Evolutionary conservation across 2,329 filamentous ascomycete genomes (phyloP).

Genomic region (Ophiosphaerella korrae): DNA sequence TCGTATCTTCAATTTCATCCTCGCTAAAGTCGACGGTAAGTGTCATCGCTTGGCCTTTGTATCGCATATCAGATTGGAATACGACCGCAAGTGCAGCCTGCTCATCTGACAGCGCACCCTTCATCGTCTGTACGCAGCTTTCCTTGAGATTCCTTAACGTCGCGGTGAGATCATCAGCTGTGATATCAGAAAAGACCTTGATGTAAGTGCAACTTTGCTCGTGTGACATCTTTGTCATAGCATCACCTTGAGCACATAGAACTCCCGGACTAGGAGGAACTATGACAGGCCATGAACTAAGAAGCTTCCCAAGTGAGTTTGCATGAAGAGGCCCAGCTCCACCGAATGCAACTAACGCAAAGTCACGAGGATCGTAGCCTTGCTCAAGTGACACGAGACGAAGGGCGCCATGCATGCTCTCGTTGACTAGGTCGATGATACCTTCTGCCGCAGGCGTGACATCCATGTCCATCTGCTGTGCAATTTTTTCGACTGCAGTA

Average conservation of each 20-base stretch:
- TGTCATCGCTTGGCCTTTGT: constrained; percentile 53
- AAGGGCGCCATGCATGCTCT: constrained; percentile 58
- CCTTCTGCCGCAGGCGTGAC: constrained; percentile 53
- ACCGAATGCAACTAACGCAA: constrained; percentile 58
- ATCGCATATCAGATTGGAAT: constrained; percentile 55
- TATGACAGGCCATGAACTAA: constrained; percentile 60
- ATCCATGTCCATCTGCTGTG: constrained; percentile 53
- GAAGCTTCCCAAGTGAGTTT: constrained; percentile 56
- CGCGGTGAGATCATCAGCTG: constrained; percentile 38
- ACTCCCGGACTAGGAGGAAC: constrained; percentile 57
- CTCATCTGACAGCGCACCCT: constrained; percentile 41
- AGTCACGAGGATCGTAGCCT: constrained; percentile 57
- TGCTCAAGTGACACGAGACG: constrained; percentile 59
- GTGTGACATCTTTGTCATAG: constrained; percentile 56
- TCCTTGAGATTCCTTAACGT: constrained; percentile 46
- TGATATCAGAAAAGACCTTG: constrained; percentile 46
- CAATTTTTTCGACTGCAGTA: constrained; percentile 50
- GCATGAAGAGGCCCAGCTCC: constrained; percentile 59
- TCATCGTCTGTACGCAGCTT: constrained; percentile 48
- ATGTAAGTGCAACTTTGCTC: constrained; percentile 56
- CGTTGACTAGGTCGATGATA: constrained; percentile 57
- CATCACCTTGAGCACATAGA: constrained; percentile 57
- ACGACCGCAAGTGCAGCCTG: constrained; percentile 37
- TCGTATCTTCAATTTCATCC: constrained; percentile 43
- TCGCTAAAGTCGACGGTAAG: constrained; percentile 42